A percentile compares a stretch with the other conserved stretches of the same genome.
Conservation (phyloP, 805 yeast species). For the Geotrichum ghanense region DNA sequence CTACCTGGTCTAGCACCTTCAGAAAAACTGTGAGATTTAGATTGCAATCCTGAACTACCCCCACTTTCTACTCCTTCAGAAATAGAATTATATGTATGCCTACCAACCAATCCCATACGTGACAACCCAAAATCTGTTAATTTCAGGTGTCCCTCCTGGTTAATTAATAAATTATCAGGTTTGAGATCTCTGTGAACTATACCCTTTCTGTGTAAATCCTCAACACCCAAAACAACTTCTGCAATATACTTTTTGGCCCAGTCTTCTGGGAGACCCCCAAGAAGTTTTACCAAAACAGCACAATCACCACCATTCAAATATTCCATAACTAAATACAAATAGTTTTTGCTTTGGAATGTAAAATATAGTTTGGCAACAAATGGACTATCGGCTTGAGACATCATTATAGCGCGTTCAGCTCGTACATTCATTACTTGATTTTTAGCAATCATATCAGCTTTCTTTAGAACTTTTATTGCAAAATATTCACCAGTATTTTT, state of each 20-base stretch:
- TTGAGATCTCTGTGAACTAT: constrained; percentile 91
- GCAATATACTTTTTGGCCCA: constrained; percentile 79
- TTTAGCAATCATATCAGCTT: constrained; percentile 93
- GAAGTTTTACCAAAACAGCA: constrained; percentile 69
- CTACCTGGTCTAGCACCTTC: constrained; percentile 7
- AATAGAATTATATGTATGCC: constrained; percentile 35
- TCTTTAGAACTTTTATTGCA: constrained; percentile 85
- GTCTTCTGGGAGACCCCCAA: constrained; percentile 73
- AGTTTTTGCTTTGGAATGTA: constrained; percentile 81
- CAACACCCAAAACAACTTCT: constrained; percentile 83
- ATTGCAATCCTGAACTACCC: background rate
- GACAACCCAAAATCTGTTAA: constrained; percentile 93
- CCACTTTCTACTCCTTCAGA: background rate
- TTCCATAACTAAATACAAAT: constrained; percentile 89
- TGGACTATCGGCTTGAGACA: constrained; percentile 89
- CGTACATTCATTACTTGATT: constrained; percentile 92
- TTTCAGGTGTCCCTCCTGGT: constrained; percentile 77
- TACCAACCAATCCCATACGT: constrained; percentile 73
- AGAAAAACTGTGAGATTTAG: background rate
- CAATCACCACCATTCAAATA: constrained; percentile 93
- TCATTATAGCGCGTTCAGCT: constrained; percentile 95
- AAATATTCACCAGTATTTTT: constrained; percentile 86
- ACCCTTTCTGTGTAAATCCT: constrained; percentile 77
- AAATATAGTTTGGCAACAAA: constrained; percentile 83
- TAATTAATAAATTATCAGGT: constrained; percentile 88